Conservation (phyloP, 148 eudicot species). For the Salicornia ramosissima region DNA sequence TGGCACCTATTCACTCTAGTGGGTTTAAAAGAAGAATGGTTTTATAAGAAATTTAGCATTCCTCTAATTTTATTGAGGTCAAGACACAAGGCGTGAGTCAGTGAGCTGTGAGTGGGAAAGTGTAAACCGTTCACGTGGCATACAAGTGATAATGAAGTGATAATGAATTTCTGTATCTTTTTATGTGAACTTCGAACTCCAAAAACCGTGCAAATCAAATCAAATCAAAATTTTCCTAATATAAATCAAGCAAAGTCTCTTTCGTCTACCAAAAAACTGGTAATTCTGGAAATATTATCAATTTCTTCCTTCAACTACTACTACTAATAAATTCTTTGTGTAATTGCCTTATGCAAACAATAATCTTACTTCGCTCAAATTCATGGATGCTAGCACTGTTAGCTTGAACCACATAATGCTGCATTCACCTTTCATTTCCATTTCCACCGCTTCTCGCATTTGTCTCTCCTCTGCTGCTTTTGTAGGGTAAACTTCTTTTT, state of each 20-base stretch:
- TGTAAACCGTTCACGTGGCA: conserved; percentile 42
- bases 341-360: too few species aligned
- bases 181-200: conserved; percentile 18
- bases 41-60: too few species aligned
- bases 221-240: not conserved
- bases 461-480: conserved; percentile 8
- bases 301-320: conserved; percentile 4
- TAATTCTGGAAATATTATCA: not conserved
- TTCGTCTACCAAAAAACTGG: not conserved
- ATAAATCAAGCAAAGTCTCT: not conserved
- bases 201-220: conserved; percentile 10
- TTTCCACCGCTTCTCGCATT: conserved; percentile 8
- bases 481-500: conserved; percentile 23
- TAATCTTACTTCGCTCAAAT: not conserved
- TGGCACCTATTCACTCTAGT: too few species aligned
- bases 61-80: too few species aligned
- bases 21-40: too few species aligned
- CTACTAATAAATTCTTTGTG: not conserved
- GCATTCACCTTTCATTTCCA: conserved; percentile 21
- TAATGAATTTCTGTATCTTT: not conserved
- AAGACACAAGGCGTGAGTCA: too few species aligned
- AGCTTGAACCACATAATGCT: conserved; percentile 23
- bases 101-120: too few species aligned
- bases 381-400: conserved; percentile 4
- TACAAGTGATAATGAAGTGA: not conserved